Evolutionary conservation across 768 basidiomycete genomes (phyloP).

Genomic region (Lactifluus rugatus): DNA sequence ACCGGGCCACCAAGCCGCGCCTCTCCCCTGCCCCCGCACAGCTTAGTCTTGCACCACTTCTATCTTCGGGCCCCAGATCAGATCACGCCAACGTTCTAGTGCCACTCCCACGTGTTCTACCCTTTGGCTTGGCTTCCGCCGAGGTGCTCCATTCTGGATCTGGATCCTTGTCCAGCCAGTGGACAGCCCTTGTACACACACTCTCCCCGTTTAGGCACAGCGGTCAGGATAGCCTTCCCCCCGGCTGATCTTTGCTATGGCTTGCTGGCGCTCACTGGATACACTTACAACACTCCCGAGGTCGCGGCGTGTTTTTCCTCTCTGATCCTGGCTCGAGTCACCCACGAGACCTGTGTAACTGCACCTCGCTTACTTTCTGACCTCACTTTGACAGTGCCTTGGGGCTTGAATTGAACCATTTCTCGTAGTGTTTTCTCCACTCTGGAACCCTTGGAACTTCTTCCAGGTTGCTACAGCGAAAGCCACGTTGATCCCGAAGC

Average conservation of each 20-base stretch:
- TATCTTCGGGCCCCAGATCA: neutral
- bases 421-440: neutral
- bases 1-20: neutral
- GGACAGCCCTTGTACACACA: neutral
- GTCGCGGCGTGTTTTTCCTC: neutral
- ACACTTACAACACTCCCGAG: neutral
- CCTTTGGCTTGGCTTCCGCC: neutral
- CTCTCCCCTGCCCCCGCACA: neutral
- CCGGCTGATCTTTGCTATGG: neutral
- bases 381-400: neutral
- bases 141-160: neutral
- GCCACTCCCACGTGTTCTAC: neutral
- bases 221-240: neutral
- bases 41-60: neutral
- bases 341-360: no score
- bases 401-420: neutral
- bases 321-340: neutral
- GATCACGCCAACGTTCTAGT: neutral
- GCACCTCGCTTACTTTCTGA: neutral
- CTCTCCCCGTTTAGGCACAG: neutral
- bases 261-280: neutral
- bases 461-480: neutral
- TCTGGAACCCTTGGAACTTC: neutral
- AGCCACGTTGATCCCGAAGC: neutral
- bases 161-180: neutral